Conservation (phyloP, 495 filamentous ascomycete genomes). For the Platismatia glauca region DNA sequence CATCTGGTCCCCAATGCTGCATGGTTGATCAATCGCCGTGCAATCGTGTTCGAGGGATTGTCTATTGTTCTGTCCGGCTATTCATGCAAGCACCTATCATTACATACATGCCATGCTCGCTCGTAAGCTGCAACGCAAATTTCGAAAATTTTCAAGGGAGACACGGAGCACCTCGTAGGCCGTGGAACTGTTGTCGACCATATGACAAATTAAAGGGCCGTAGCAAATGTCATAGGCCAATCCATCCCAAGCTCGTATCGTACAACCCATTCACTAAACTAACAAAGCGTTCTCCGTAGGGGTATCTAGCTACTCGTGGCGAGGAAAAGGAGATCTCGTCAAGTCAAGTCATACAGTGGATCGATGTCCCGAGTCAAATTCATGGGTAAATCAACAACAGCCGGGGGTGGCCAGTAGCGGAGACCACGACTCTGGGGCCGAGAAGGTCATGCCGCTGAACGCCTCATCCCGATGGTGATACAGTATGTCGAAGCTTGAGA, state of each 20-base stretch:
- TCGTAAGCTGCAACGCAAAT: not conserved
- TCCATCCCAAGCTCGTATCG: not conserved
- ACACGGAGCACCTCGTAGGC: not conserved
- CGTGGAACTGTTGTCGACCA: not conserved
- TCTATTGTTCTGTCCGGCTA: not conserved
- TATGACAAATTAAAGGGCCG: not conserved
- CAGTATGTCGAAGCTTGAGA: not conserved
- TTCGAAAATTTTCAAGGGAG: not conserved
- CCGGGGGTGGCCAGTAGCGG: not conserved
- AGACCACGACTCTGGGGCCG: not conserved
- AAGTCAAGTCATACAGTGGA: not conserved
- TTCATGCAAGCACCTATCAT: not conserved
- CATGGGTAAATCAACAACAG: not conserved
- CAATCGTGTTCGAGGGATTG: too few species aligned
- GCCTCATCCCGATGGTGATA: not conserved
- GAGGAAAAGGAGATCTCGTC: not conserved
- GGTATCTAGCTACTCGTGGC: not conserved
- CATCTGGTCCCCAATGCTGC: not conserved
- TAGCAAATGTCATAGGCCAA: not conserved
- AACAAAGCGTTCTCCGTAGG: not conserved
- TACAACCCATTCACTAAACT: not conserved
- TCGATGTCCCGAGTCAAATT: not conserved
- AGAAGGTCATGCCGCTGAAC: not conserved
- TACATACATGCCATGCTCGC: not conserved
- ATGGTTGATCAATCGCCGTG: too few species aligned